Evolutionary conservation across 2,329 filamentous ascomycete genomes (phyloP).

Genomic region (Colletotrichum orchidophilum): DNA sequence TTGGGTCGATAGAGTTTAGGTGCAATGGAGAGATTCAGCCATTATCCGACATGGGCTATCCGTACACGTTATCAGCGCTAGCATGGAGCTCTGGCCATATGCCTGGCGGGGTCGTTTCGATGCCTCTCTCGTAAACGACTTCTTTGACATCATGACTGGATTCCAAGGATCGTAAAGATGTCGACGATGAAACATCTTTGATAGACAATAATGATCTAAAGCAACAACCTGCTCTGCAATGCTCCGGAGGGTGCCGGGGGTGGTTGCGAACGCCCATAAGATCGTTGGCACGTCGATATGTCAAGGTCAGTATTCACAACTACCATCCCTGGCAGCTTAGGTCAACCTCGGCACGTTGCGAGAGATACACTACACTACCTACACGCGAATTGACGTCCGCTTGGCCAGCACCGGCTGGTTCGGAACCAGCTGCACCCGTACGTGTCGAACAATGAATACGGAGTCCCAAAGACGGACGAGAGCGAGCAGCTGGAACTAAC

Average conservation of each 20-base stretch:
- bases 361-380: background rate
- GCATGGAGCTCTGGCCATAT: slow-evolving; percentile 23
- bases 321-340: background rate
- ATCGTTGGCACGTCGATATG: background rate
- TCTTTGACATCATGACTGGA: background rate
- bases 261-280: background rate
- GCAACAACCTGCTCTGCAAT: background rate
- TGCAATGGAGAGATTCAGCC: slow-evolving; percentile 7
- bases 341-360: background rate
- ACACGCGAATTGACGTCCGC: background rate
- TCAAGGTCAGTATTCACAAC: background rate
- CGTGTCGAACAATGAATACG: background rate
- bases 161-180: background rate
- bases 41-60: background rate
- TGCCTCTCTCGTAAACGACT: background rate
- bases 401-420: background rate
- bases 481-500: slow-evolving; percentile 21
- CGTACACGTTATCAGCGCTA: background rate
- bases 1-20: slow-evolving; percentile 1
- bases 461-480: background rate
- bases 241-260: background rate
- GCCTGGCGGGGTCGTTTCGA: background rate
- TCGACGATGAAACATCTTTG: background rate
- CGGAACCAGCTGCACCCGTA: background rate
- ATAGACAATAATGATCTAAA: background rate